Evolutionary conservation across 129 eudicot genomes (phyloP).

Genomic region (Glebionis coronaria): DNA sequence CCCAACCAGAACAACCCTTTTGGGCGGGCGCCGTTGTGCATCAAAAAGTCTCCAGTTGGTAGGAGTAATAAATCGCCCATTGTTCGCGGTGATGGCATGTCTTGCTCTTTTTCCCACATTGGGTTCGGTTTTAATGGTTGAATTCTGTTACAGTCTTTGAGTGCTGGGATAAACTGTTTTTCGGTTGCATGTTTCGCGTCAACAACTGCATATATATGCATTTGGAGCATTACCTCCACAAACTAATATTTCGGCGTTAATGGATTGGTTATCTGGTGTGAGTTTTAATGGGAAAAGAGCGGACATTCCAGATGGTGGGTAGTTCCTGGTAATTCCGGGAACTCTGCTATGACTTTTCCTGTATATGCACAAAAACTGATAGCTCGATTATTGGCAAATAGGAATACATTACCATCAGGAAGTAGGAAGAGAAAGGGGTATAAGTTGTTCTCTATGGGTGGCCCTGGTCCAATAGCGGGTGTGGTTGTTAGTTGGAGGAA

Average conservation of each 20-base stretch:
- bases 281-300: slow-evolving; percentile 31
- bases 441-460: slow-evolving; percentile 28
- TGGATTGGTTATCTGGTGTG: slow-evolving; percentile 1
- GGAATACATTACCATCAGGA: slow-evolving; percentile 28
- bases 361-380: slow-evolving; percentile 13
- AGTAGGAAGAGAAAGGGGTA: slow-evolving; percentile 33
- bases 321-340: slow-evolving; percentile 28
- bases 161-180: slow-evolving; percentile 45
- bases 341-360: slow-evolving; percentile 5
- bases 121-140: slow-evolving; percentile 17
- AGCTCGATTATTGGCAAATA: slow-evolving; percentile 33
- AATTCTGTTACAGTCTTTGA: slow-evolving; percentile 59
- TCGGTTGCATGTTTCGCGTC: slow-evolving; percentile 37
- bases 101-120: slow-evolving; percentile 54
- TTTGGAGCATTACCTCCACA: slow-evolving; percentile 72
- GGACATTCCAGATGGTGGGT: slow-evolving; percentile 57
- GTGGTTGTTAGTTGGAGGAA: slow-evolving; percentile 55
- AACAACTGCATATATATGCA: slow-evolving; percentile 39
- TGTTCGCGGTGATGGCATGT: slow-evolving; percentile 66
- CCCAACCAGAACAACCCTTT: slow-evolving; percentile 71
- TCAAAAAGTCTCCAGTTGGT: slow-evolving; percentile 59
- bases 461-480: slow-evolving; percentile 46
- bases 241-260: slow-evolving; percentile 40
- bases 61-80: slow-evolving; percentile 74
- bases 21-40: slow-evolving; percentile 76